phyloP scores from a whole-genome alignment of 1,284 basidiomycete species.

The Leccinum subspadiceum region DNA sequence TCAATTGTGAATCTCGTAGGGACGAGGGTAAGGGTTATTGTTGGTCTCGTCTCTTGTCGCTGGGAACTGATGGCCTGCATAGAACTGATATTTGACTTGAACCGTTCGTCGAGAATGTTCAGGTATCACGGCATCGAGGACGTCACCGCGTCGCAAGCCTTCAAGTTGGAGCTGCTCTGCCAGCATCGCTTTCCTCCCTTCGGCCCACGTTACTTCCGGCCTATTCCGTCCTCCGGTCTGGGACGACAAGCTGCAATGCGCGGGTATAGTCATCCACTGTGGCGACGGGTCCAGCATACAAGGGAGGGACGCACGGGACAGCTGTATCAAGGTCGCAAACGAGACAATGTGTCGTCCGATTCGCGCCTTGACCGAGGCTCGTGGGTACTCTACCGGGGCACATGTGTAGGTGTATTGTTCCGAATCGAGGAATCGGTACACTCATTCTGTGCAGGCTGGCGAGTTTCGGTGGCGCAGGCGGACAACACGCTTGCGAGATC shows the following conservation, averaged over 20 bases:
- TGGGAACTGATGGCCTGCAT: conserved; percentile 8
- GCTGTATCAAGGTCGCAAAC: conserved; percentile 91
- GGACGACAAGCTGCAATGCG: conserved; percentile 2
- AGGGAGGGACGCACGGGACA: conserved; percentile 27
- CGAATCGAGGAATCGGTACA: neutral
- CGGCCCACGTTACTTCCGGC: conserved; percentile 66
- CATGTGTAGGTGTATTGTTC: conserved; percentile 54
- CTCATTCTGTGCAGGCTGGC: conserved; percentile 47
- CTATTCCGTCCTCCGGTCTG: conserved; percentile 51
- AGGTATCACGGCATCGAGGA: conserved; percentile 31
- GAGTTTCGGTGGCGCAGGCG: conserved; percentile 84
- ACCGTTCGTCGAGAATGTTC: conserved; percentile 48
- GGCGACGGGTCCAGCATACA: no score
- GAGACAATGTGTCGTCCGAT: conserved; percentile 95
- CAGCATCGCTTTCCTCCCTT: conserved; percentile 56
- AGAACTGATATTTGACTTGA: conserved; percentile 72
- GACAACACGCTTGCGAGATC: conserved; percentile 80
- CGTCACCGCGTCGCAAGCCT: conserved; percentile 32
- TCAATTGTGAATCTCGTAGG: conserved; percentile 32
- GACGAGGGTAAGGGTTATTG: conserved; percentile 36
- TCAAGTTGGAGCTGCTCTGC: conserved; percentile 37
- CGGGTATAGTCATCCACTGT: no score
- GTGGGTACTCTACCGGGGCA: conserved; percentile 81
- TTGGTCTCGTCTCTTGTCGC: conserved; percentile 1
- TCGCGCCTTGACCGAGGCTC: conserved; percentile 86